phyloP scores from a whole-genome alignment of 176 grass and related monocot genomes.

The Carex parvula region DNA sequence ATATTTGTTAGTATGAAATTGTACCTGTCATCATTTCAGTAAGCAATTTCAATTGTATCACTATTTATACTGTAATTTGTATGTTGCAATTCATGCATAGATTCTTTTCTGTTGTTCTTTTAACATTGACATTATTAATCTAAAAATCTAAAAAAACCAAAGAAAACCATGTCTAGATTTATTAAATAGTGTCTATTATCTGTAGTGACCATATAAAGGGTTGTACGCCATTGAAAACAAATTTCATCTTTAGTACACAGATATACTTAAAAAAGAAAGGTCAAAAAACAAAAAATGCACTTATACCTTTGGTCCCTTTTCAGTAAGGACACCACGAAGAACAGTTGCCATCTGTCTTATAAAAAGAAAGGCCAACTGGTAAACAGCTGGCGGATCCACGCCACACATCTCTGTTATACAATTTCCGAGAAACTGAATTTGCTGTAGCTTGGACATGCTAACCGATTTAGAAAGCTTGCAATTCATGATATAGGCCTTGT shows the following conservation, averaged over 20 bases:
- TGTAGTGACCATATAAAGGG: not conserved
- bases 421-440: constrained; percentile 92
- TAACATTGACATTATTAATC: not conserved
- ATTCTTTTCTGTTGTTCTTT: not conserved
- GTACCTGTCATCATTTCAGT: not conserved
- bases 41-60: not conserved
- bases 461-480: constrained; percentile 94
- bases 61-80: not conserved
- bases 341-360: constrained; percentile 86
- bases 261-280: not conserved
- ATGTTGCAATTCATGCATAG: not conserved
- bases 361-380: constrained; percentile 93
- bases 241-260: not conserved
- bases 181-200: not conserved
- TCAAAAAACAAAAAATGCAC: not conserved
- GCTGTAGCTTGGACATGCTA: constrained; percentile 67
- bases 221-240: not conserved
- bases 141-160: not conserved
- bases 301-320: constrained; percentile 84
- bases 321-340: constrained; percentile 66
- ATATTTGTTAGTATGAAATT: not conserved
- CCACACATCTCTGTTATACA: constrained; percentile 82
- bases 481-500: constrained; percentile 98
- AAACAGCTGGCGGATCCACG: constrained; percentile 62
- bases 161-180: not conserved